phyloP scores from a whole-genome alignment of 2,329 filamentous ascomycete genomes.

The Helicocarpus griseus region DNA sequence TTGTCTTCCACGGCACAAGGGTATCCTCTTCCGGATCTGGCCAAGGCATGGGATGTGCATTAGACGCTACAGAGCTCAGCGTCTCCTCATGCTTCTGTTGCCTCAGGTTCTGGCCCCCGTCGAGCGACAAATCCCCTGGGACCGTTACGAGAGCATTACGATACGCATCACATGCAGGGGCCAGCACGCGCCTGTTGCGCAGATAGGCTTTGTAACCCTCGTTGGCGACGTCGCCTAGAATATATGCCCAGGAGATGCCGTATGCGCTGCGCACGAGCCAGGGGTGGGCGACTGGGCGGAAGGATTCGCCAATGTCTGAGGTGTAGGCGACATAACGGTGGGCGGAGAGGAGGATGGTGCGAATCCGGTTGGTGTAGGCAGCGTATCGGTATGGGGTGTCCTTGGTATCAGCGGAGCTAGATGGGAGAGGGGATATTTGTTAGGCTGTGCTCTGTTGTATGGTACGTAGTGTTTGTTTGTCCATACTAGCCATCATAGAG shows the following conservation, averaged over 20 bases:
- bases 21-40: conserved; percentile 20
- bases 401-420: conserved; percentile 67
- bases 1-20: conserved; percentile 30
- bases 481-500: conserved; percentile 69
- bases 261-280: conserved; percentile 74
- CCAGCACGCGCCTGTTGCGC: conserved; percentile 66
- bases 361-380: conserved; percentile 75
- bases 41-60: conserved; percentile 18
- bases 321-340: conserved; percentile 98
- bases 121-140: conserved; percentile 5
- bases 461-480: not conserved
- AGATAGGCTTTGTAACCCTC: conserved; percentile 95
- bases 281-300: conserved; percentile 84
- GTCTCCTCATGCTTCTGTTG: conserved; percentile 3
- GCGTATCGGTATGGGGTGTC: conserved; percentile 83
- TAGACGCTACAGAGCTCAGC: conserved; percentile 4
- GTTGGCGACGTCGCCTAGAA: conserved; percentile 79
- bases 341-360: conserved; percentile 78
- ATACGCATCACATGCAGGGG: conserved; percentile 52
- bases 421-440: not conserved
- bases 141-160: conserved; percentile 20
- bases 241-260: conserved; percentile 83
- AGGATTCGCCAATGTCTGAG: conserved; percentile 90
- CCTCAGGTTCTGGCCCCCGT: conserved; percentile 6
- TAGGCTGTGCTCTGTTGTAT: conserved; percentile 2